A percentile compares a stretch with the other conserved stretches of the same genome.
Conservation (phyloP, 306 rosid species). For the Vigna hirtella region DNA sequence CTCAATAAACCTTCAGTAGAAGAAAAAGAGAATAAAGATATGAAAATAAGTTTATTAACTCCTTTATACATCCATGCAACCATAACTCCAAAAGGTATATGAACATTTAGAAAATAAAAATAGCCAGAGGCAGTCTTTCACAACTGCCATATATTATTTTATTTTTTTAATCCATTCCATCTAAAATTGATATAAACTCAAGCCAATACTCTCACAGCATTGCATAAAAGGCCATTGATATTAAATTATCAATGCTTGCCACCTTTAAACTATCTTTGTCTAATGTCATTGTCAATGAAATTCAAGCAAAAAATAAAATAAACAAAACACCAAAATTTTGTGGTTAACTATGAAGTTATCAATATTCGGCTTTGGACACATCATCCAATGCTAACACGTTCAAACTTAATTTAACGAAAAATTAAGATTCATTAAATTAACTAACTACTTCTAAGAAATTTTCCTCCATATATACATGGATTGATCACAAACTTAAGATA, state of each 20-base stretch:
- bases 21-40: no score
- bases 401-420: background rate
- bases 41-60: no score
- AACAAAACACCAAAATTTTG: background rate
- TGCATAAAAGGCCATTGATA: background rate
- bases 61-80: no score
- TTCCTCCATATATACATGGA: background rate
- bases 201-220: background rate
- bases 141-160: background rate
- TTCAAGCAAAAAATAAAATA: background rate
- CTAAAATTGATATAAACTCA: background rate
- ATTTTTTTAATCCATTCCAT: background rate
- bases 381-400: background rate
- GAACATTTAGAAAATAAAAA: no score
- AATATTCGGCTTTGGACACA: no score
- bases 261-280: background rate
- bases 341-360: background rate
- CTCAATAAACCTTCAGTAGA: no score
- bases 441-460: background rate
- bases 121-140: no score
- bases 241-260: background rate
- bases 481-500: background rate
- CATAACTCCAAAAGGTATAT: no score
- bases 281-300: slow-evolving; percentile 1
- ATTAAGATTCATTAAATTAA: background rate